Evolutionary conservation across 1,284 basidiomycete species (phyloP).

Genomic region (Coniferiporia weirii): DNA sequence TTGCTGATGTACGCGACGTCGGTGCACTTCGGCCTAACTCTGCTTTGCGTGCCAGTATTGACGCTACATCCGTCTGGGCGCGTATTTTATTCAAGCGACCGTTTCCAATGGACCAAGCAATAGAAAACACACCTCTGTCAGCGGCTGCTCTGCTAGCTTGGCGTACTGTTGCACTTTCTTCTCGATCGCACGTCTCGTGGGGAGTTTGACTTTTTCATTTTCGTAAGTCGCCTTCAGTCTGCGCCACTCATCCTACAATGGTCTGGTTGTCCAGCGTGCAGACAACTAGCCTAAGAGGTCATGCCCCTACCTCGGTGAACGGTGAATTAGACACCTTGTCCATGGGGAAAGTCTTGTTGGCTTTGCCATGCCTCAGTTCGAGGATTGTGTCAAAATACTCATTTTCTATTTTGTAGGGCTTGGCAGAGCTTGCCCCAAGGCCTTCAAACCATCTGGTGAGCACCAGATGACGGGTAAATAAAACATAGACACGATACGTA

Average conservation of each 20-base stretch:
- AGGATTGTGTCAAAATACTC: constrained; percentile 57
- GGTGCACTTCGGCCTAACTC: constrained; percentile 36
- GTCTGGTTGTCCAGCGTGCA: neutral
- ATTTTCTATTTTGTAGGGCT: constrained; percentile 73
- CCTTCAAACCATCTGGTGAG: constrained; percentile 30
- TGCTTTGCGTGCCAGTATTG: constrained; percentile 67
- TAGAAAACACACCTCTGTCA: constrained; percentile 66
- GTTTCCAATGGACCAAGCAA: neutral
- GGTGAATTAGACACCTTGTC: constrained; percentile 76
- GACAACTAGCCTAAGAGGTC: constrained; percentile 2
- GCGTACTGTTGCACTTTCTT: constrained; percentile 60
- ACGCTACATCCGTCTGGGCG: constrained; percentile 57
- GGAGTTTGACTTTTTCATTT: constrained; percentile 57
- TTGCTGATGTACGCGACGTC: constrained; percentile 35
- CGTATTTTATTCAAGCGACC: neutral
- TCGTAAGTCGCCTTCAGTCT: constrained; percentile 47
- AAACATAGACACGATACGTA: constrained; percentile 34
- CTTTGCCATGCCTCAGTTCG: constrained; percentile 67
- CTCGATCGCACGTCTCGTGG: constrained; percentile 59
- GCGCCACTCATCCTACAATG: constrained; percentile 70
- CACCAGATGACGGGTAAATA: constrained; percentile 10
- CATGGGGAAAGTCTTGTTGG: constrained; percentile 57
- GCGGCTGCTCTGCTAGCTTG: constrained; percentile 50
- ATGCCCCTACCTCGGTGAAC: constrained; percentile 49
- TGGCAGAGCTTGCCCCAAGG: constrained; percentile 46